Percentiles rank a stretch among this genome's conserved stretches.
Conservation (phyloP, 2,329 filamentous ascomycete species). For the Graphilbum fragrans region DNA sequence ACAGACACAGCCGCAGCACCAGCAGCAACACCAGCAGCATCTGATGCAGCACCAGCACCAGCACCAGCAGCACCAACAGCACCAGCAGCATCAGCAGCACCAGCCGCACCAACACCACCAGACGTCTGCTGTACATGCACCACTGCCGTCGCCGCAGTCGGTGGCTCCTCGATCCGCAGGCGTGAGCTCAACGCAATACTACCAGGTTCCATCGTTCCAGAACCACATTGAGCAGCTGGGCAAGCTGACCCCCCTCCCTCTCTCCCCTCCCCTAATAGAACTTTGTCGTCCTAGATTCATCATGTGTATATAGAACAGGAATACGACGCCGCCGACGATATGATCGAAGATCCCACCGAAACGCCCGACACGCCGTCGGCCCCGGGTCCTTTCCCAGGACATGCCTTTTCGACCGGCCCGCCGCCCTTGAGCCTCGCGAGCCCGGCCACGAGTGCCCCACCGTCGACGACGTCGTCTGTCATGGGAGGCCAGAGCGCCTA, state of each 20-base stretch:
- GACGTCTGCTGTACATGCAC: constrained; percentile 11
- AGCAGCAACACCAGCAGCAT: constrained; percentile 21
- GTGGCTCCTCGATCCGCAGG: constrained; percentile 16
- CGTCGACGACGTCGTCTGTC: constrained; percentile 8
- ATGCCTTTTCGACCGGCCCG: constrained; percentile 34
- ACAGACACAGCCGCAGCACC: constrained; percentile 17
- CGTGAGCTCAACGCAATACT: constrained; percentile 45
- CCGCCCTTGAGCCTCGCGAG: constrained; percentile 29
- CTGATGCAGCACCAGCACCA: constrained; percentile 15
- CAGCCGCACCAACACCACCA: constrained; percentile 19
- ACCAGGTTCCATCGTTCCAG: constrained; percentile 72
- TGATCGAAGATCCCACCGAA: constrained; percentile 72
- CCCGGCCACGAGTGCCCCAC: constrained; percentile 11
- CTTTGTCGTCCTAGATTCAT: constrained; percentile 59
- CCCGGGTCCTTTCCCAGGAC: constrained; percentile 51
- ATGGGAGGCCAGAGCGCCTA: constrained; percentile 46
- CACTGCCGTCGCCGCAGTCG: constrained; percentile 9
- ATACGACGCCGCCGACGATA: constrained; percentile 81
- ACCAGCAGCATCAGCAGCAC: constrained; percentile 3
- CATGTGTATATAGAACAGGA: constrained; percentile 75
- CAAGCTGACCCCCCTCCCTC: constrained; percentile 52
- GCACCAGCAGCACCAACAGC: constrained; percentile 5
- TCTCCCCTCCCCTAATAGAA: constrained; percentile 32
- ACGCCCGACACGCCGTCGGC: constrained; percentile 47
- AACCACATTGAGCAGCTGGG: constrained; percentile 93